Evolutionary conservation across 1,139 yeast species (phyloP).

Genomic region (Magnusiomyces clavatus): DNA sequence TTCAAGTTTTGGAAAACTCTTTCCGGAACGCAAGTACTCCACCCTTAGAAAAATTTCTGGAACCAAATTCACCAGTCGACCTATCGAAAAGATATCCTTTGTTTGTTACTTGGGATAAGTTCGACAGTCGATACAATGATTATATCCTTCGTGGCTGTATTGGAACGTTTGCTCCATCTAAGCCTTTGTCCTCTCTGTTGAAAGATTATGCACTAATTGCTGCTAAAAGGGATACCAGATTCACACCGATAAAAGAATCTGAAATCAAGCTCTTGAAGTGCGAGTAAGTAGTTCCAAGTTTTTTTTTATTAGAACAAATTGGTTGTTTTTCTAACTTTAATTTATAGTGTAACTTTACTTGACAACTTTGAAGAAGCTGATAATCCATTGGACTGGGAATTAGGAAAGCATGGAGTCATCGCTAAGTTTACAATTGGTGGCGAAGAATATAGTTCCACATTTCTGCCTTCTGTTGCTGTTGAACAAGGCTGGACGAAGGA

Average conservation of each 20-base stretch:
- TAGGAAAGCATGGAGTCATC: constrained; percentile 78
- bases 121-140: neutral
- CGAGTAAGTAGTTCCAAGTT: constrained; percentile 17
- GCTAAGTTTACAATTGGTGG: constrained; percentile 40
- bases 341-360: constrained; percentile 55
- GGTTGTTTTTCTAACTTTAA: constrained; percentile 21
- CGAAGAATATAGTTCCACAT: constrained; percentile 55
- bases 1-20: constrained; percentile 26
- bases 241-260: constrained; percentile 48
- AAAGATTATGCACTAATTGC: constrained; percentile 56
- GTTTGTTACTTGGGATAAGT: constrained; percentile 80
- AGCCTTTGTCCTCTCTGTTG: constrained; percentile 50
- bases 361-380: constrained; percentile 48
- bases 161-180: constrained; percentile 60
- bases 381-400: constrained; percentile 60
- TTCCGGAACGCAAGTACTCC: constrained; percentile 1
- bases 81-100: constrained; percentile 40
- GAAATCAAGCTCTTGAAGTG: constrained; percentile 52
- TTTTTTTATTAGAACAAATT: neutral
- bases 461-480: constrained; percentile 82
- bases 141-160: constrained; percentile 80
- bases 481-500: constrained; percentile 79
- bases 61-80: constrained; percentile 11
- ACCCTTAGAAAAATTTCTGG: constrained; percentile 17
- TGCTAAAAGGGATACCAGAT: constrained; percentile 71